Conservation (phyloP, 1,284 basidiomycete species). For the Porogramme epimiltina region DNA sequence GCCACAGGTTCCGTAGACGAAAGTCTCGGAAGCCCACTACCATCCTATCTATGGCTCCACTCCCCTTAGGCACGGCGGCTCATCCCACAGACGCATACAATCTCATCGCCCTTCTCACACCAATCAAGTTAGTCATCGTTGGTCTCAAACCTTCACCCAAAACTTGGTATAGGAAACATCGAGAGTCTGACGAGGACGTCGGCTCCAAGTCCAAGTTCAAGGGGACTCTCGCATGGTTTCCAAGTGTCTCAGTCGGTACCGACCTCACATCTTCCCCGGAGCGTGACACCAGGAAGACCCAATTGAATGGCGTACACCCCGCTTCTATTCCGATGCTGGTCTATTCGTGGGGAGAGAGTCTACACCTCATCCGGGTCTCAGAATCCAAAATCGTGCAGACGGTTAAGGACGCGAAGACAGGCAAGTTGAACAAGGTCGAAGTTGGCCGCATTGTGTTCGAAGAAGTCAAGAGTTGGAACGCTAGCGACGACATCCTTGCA, state of each 20-base stretch:
- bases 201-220: constrained; percentile 49
- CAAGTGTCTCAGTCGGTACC: constrained; percentile 43
- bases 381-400: constrained; percentile 60
- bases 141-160: constrained; percentile 90
- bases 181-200: constrained; percentile 52
- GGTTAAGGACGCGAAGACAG: constrained; percentile 55
- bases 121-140: constrained; percentile 90
- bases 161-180: constrained; percentile 88
- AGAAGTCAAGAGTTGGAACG: constrained; percentile 55
- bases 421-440: constrained; percentile 60
- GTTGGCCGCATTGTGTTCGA: constrained; percentile 65
- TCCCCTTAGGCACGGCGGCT: constrained; percentile 78
- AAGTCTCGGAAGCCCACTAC: constrained; percentile 50
- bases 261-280: constrained; percentile 19
- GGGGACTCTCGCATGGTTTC: constrained; percentile 80
- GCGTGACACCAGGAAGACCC: constrained; percentile 34
- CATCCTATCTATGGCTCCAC: constrained; percentile 77
- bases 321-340: constrained; percentile 62
- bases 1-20: constrained; percentile 32
- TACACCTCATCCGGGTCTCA: constrained; percentile 68
- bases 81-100: constrained; percentile 87
- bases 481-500: constrained; percentile 60
- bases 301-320: constrained; percentile 19
- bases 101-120: constrained; percentile 86
- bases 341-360: constrained; percentile 78